Evolutionary conservation across 31 red algal genomes (phyloP).

Genomic region (Odonthalia washingtoniensis): DNA sequence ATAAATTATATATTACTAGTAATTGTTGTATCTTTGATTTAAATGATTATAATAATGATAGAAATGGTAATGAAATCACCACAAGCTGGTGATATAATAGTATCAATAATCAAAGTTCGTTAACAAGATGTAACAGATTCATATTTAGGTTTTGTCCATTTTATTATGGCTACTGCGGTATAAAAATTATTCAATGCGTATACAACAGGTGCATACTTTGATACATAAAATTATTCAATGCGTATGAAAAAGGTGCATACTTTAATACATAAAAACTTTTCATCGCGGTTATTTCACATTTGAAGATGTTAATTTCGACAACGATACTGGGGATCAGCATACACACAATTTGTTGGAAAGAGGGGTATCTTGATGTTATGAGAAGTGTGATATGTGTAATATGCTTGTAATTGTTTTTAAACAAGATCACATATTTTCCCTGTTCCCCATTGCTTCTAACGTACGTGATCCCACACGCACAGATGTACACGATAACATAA

Average conservation of each 20-base stretch:
- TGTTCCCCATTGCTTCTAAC: too few relatives aligned
- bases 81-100: conserved; percentile 74
- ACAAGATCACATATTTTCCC: too few relatives aligned
- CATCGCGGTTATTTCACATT: too few relatives aligned
- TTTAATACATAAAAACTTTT: too few relatives aligned
- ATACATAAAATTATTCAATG: conserved; percentile 93
- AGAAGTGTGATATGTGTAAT: too few relatives aligned
- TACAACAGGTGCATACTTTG: conserved; percentile 93
- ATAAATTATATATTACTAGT: conserved; percentile 88
- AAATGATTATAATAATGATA: conserved; percentile 78
- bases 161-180: conserved; percentile 84
- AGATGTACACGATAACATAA: too few relatives aligned
- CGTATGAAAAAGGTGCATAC: conserved; percentile 94
- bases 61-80: conserved; percentile 92
- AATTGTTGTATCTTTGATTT: conserved; percentile 72
- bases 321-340: too few relatives aligned
- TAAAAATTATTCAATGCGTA: conserved; percentile 93
- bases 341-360: too few relatives aligned
- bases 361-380: too few relatives aligned
- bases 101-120: conserved; percentile 84
- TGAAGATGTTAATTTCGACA: too few relatives aligned
- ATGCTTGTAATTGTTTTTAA: too few relatives aligned
- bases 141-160: conserved; percentile 85
- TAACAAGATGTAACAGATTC: conserved; percentile 88
- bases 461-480: too few relatives aligned